A percentile compares a stretch with the other conserved stretches of the same genome.
These are phyloP conservation scores for Saposhnikovia divaricata DNA, from an alignment of 129 eudicot genomes.

Conservation along the genomic window DNA sequence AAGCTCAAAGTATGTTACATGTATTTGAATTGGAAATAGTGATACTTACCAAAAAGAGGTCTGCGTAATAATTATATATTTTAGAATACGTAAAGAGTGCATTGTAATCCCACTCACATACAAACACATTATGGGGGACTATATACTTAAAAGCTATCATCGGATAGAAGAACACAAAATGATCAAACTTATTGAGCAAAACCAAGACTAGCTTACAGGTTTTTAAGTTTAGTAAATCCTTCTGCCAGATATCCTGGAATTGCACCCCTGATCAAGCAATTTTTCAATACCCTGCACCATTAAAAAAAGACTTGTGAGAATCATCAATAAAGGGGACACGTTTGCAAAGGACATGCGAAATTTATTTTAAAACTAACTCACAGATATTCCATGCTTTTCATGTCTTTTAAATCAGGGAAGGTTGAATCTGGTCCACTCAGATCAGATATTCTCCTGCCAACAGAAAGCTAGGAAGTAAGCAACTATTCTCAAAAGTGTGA, in stretches of 20 bases:
- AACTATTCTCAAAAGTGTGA: neutral
- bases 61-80: no score
- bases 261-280: constrained; percentile 36
- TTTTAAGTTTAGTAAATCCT: constrained; percentile 11
- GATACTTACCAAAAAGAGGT: no score
- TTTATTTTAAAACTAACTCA: constrained; percentile 13
- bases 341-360: neutral
- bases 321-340: neutral
- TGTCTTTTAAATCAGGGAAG: constrained; percentile 26
- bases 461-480: neutral
- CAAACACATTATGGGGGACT: neutral
- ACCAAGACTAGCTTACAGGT: constrained; percentile 20
- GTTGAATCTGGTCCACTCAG: constrained; percentile 19
- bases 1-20: neutral
- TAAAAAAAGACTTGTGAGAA: neutral
- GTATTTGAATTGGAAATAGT: neutral
- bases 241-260: constrained; percentile 35
- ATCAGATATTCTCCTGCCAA: constrained; percentile 37
- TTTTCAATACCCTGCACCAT: constrained; percentile 37
- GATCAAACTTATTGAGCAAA: neutral
- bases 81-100: neutral
- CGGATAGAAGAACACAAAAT: neutral
- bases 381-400: constrained; percentile 19
- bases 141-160: neutral
- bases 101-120: neutral